These are phyloP conservation scores for Neohortaea acidophila DNA, from an alignment of 495 filamentous ascomycete species.

Conservation along the genomic window DNA sequence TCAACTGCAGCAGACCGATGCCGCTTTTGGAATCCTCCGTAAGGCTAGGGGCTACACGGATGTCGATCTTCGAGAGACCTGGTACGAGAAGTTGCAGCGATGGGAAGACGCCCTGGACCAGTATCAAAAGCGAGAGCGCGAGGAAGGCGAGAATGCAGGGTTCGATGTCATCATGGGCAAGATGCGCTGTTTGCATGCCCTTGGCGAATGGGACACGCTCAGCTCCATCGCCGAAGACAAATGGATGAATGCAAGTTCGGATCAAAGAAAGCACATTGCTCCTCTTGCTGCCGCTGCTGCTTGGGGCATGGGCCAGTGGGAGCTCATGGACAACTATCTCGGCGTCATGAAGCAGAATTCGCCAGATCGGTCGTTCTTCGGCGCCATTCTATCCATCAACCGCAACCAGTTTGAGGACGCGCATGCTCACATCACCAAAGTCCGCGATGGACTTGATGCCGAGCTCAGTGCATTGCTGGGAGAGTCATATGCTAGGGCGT, in stretches of 20 bases:
- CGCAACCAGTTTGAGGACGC: constrained; percentile 90
- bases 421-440: constrained; percentile 68
- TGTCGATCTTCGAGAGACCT: constrained; percentile 87
- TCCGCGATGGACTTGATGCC: constrained; percentile 82
- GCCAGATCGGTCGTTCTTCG: constrained; percentile 92
- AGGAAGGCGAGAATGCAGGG: constrained; percentile 50
- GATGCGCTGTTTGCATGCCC: constrained; percentile 93
- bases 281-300: constrained; percentile 87
- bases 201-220: constrained; percentile 92
- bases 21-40: constrained; percentile 88
- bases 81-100: constrained; percentile 94
- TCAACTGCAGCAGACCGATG: constrained; percentile 91
- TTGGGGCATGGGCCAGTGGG: constrained; percentile 96
- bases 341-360: constrained; percentile 84
- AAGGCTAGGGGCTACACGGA: constrained; percentile 91
- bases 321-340: constrained; percentile 92
- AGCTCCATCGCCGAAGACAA: constrained; percentile 79
- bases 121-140: constrained; percentile 62
- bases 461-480: constrained; percentile 88
- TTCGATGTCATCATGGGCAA: constrained; percentile 97
- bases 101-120: constrained; percentile 96
- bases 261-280: constrained; percentile 76
- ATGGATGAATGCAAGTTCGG: constrained; percentile 71
- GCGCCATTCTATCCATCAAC: constrained; percentile 82
- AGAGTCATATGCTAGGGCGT: constrained; percentile 92